Percentiles rank a stretch among this genome's conserved stretches.
Conservation (phyloP, 176 grass and related monocot species). For the Tillandsia leiboldiana region DNA sequence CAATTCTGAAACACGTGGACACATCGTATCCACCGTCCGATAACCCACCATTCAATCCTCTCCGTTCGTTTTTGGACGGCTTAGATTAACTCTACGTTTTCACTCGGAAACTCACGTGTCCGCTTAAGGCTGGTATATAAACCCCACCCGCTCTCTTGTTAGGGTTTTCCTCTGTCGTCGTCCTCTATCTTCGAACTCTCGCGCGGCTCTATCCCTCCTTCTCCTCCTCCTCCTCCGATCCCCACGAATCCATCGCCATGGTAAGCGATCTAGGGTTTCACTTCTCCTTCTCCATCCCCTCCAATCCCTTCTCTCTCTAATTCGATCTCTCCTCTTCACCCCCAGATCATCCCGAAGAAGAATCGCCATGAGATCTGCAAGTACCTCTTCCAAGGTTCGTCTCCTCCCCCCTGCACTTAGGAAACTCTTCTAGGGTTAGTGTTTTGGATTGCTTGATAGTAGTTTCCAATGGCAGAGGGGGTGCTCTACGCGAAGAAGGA, state of each 20-base stretch:
- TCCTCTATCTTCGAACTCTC: neutral
- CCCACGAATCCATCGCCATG: neutral
- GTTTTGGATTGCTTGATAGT: neutral
- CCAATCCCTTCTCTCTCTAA: neutral
- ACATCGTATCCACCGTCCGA: no score
- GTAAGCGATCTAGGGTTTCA: neutral
- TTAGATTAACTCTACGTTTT: no score
- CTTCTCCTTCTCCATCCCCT: neutral
- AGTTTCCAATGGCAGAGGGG: slow-evolving; percentile 36
- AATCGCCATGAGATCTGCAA: slow-evolving; percentile 98
- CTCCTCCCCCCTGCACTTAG: neutral
- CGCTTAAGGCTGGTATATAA: neutral
- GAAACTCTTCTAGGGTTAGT: neutral
- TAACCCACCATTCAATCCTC: no score
- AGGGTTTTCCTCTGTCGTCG: neutral
- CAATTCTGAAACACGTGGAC: no score
- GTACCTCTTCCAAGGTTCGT: slow-evolving; percentile 86
- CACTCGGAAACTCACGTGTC: no score
- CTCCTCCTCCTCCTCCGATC: neutral
- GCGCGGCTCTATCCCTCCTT: neutral
- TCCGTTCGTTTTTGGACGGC: no score
- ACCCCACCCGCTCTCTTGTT: neutral
- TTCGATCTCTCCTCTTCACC: neutral
- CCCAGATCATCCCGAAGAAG: slow-evolving; percentile 97
- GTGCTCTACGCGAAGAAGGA: slow-evolving; percentile 96